Evolutionary conservation across 305 asterid genomes (phyloP).

Genomic region (Rubia tinctorum): DNA sequence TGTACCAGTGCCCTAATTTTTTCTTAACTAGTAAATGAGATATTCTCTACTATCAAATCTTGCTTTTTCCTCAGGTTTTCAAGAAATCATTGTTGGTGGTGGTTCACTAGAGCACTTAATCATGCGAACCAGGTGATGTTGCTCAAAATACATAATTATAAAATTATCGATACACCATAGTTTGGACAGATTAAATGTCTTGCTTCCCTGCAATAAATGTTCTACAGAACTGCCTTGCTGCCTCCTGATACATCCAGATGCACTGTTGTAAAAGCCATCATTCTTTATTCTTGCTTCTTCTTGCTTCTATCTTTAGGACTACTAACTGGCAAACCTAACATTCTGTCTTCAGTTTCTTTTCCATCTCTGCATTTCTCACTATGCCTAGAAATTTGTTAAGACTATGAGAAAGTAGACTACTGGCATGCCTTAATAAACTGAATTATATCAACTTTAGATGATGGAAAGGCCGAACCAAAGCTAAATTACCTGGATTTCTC

Average conservation of each 20-base stretch:
- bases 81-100: constrained; percentile 38
- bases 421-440: background rate
- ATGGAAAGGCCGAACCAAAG: background rate
- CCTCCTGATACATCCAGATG: too few relatives aligned
- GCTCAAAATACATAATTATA: constrained; percentile 14
- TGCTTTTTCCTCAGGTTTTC: constrained; percentile 43
- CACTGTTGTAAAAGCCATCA: background rate
- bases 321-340: background rate
- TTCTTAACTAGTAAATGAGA: background rate
- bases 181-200: background rate
- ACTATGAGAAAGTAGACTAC: background rate
- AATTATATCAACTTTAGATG: background rate
- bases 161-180: constrained; percentile 12
- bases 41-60: constrained; percentile 5
- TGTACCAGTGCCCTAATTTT: background rate
- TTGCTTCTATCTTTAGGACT: background rate
- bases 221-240: background rate
- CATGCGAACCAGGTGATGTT: constrained; percentile 18
- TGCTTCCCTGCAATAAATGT: background rate
- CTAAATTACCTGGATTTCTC: background rate
- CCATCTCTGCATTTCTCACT: background rate
- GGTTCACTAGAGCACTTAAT: constrained; percentile 36
- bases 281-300: background rate
- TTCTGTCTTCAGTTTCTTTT: background rate
- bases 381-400: background rate